These are phyloP conservation scores for Erysimum cheiranthoides DNA, from an alignment of 345 rosid species.

Conservation along the genomic window DNA sequence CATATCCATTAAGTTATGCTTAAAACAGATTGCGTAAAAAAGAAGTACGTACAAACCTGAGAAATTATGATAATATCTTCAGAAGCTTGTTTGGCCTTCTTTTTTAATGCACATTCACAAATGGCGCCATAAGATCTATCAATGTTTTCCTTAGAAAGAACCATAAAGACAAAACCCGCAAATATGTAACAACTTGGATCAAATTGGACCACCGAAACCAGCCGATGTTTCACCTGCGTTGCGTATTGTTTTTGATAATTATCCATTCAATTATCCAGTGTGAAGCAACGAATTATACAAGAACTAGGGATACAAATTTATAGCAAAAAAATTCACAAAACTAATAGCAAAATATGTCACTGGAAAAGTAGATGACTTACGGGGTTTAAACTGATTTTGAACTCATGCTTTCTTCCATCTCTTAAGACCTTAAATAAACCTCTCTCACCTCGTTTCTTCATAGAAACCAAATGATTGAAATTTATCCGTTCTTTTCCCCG, in stretches of 20 bases:
- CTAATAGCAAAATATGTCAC: not conserved
- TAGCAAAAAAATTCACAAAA: too few species aligned
- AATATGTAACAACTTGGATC: constrained; percentile 73
- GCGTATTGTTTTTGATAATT: constrained; percentile 14
- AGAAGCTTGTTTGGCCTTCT: not conserved
- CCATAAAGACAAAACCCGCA: constrained; percentile 73
- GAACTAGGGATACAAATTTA: not conserved
- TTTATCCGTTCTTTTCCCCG: constrained; percentile 71
- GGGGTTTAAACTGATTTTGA: constrained; percentile 55
- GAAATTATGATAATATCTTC: constrained; percentile 65
- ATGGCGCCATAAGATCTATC: constrained; percentile 40
- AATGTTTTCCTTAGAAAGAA: constrained; percentile 68
- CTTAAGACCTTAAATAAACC: constrained; percentile 59
- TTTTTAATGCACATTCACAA: constrained; percentile 63
- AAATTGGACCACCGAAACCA: constrained; percentile 67
- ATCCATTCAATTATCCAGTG: not conserved
- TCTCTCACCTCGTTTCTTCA: constrained; percentile 73
- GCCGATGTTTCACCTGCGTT: constrained; percentile 68
- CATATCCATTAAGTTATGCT: not conserved
- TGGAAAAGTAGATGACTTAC: constrained; percentile 50
- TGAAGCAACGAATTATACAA: not conserved
- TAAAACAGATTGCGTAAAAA: not conserved
- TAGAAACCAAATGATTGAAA: constrained; percentile 75
- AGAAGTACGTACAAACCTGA: constrained; percentile 58
- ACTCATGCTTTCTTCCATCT: constrained; percentile 58